Conservation (phyloP, 495 filamentous ascomycete species). For the Penicillium paxilli region DNA sequence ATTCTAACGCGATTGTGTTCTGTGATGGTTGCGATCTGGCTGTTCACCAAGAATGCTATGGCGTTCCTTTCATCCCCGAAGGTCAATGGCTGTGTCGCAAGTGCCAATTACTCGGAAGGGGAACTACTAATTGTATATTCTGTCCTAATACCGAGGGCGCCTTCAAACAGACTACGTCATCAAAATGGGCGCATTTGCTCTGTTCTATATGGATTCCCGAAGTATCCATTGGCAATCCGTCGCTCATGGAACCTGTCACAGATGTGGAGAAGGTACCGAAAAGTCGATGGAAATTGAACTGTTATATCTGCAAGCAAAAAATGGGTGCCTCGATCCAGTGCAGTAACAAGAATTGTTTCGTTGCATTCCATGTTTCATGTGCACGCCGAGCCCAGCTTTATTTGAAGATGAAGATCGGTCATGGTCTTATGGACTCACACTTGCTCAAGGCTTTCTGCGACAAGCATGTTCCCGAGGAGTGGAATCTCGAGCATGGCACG, state of each 20-base stretch:
- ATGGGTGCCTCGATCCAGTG: slow-evolving; percentile 99
- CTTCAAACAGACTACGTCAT: slow-evolving; percentile 95
- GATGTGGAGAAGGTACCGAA: slow-evolving; percentile 97
- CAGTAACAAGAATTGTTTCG: slow-evolving; percentile 94
- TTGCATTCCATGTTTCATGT: slow-evolving; percentile 98
- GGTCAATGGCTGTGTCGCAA: slow-evolving; percentile 98
- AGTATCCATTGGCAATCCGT: slow-evolving; percentile 90
- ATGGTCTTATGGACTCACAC: slow-evolving; percentile 86
- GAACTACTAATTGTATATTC: slow-evolving; percentile 94
- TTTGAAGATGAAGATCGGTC: slow-evolving; percentile 93
- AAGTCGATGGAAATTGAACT: slow-evolving; percentile 87
- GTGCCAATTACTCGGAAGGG: slow-evolving; percentile 91
- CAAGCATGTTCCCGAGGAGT: slow-evolving; percentile 89
- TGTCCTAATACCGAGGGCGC: slow-evolving; percentile 97
- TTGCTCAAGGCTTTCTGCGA: slow-evolving; percentile 94
- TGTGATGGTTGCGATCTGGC: slow-evolving; percentile 97
- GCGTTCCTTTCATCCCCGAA: slow-evolving; percentile 97
- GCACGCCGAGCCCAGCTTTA: slow-evolving; percentile 85
- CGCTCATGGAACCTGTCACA: slow-evolving; percentile 97
- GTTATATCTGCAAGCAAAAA: slow-evolving; percentile 94
- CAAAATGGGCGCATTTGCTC: slow-evolving; percentile 93
- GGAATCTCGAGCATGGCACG: slow-evolving; percentile 81
- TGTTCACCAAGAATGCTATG: slow-evolving; percentile 99
- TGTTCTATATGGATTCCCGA: slow-evolving; percentile 99
- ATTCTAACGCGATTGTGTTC: slow-evolving; percentile 98